phyloP scores from a whole-genome alignment of 148 eudicot genomes.

The Cornus suecica region DNA sequence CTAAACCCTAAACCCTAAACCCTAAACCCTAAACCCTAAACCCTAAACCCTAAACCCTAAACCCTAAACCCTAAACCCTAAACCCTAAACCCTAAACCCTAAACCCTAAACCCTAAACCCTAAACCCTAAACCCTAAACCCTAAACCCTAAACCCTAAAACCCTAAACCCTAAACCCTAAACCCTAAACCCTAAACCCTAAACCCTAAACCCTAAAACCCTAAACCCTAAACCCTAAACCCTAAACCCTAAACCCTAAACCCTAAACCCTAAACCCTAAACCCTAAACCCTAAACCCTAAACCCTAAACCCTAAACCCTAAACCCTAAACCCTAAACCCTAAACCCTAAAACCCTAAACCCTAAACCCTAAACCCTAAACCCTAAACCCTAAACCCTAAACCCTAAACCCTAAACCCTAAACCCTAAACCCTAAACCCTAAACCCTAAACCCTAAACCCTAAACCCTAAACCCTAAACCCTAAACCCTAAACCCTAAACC shows the following conservation, averaged over 20 bases:
- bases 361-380: constrained; percentile 17
- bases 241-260: constrained; percentile 13
- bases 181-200: background rate
- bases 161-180: no score
- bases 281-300: constrained; percentile 17
- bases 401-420: constrained; percentile 16
- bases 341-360: constrained; percentile 17
- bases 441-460: constrained; percentile 5
- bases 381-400: constrained; percentile 17
- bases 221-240: constrained; percentile 12
- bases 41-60: no score
- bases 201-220: constrained; percentile 4
- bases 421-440: constrained; percentile 2
- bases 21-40: no score
- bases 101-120: no score
- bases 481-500: constrained; percentile 1
- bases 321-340: constrained; percentile 17
- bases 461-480: constrained; percentile 4
- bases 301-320: constrained; percentile 17
- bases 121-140: no score
- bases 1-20: no score
- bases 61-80: no score
- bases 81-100: no score
- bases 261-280: constrained; percentile 17
- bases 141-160: no score